Evolutionary conservation across 257 asterid species (phyloP).

Genomic region (Leptodermis oblonga): DNA sequence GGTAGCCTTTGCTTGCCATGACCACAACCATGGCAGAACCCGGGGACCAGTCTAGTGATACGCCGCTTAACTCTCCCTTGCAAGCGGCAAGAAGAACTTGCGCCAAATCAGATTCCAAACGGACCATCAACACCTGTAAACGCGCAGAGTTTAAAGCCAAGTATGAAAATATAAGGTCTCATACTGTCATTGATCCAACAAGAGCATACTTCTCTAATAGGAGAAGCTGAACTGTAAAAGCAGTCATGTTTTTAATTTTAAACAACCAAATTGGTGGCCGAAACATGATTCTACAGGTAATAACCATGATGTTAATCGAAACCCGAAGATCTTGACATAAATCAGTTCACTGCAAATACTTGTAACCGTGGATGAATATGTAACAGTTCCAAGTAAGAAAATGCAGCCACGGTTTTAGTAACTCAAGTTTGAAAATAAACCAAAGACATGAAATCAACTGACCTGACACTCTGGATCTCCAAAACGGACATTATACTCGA

Average conservation of each 20-base stretch:
- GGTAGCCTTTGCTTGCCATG: slow-evolving; percentile 97
- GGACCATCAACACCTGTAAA: slow-evolving; percentile 79
- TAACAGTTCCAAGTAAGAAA: not conserved
- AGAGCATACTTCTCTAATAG: not conserved
- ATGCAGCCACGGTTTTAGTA: not conserved
- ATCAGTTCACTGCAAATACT: not conserved
- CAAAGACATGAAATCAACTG: slow-evolving; percentile 16
- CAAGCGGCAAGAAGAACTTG: slow-evolving; percentile 80
- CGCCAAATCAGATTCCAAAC: slow-evolving; percentile 76
- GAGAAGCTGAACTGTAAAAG: not conserved
- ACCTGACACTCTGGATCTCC: slow-evolving; percentile 99
- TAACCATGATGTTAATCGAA: not conserved
- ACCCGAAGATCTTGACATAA: not conserved
- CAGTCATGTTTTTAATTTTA: not conserved
- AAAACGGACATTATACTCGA: slow-evolving; percentile 95
- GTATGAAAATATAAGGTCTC: not conserved
- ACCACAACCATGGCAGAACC: slow-evolving; percentile 96
- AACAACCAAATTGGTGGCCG: not conserved
- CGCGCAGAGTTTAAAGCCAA: not conserved
- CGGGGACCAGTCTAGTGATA: slow-evolving; percentile 71
- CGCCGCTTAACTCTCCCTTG: slow-evolving; percentile 53
- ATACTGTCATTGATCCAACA: not conserved
- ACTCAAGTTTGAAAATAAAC: not conserved
- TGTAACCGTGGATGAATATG: not conserved
- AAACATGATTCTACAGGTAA: too few relatives aligned